Conservation (phyloP, 768 basidiomycete species). For the Infundibulicybe gibba region DNA sequence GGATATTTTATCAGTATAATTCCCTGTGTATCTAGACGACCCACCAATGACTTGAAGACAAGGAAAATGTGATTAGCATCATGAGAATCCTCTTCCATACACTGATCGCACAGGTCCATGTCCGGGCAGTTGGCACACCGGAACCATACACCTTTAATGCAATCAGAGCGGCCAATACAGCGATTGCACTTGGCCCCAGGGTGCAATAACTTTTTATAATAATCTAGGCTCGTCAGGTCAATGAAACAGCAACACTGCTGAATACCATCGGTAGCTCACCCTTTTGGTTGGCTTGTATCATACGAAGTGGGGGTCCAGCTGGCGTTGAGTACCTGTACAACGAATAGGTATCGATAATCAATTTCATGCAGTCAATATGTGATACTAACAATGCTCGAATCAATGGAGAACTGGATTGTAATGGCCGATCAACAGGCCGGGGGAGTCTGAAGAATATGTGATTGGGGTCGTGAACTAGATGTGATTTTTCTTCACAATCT, state of each 20-base stretch:
- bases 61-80: conserved; percentile 81
- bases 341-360: conserved; percentile 7
- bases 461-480: conserved; percentile 77
- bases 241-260: background rate
- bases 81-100: conserved; percentile 80
- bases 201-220: conserved; percentile 60
- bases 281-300: too few species aligned
- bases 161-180: conserved; percentile 61
- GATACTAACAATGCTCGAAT: conserved; percentile 62
- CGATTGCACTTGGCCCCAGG: conserved; percentile 77
- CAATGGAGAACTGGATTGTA: conserved; percentile 51
- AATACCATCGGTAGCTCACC: background rate
- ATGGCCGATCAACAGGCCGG: conserved; percentile 63
- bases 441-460: conserved; percentile 89
- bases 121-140: conserved; percentile 83
- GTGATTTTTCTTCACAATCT: conserved; percentile 75
- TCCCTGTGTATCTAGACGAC: conserved; percentile 10
- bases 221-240: conserved; percentile 36
- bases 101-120: conserved; percentile 83
- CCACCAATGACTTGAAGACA: conserved; percentile 80
- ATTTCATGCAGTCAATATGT: background rate
- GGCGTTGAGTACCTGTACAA: conserved; percentile 56
- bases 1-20: conserved; percentile 7
- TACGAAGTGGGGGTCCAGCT: conserved; percentile 47
- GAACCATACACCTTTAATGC: conserved; percentile 85